Evolutionary conservation across 306 rosid genomes (phyloP).

Genomic region (Castanospermum australe): DNA sequence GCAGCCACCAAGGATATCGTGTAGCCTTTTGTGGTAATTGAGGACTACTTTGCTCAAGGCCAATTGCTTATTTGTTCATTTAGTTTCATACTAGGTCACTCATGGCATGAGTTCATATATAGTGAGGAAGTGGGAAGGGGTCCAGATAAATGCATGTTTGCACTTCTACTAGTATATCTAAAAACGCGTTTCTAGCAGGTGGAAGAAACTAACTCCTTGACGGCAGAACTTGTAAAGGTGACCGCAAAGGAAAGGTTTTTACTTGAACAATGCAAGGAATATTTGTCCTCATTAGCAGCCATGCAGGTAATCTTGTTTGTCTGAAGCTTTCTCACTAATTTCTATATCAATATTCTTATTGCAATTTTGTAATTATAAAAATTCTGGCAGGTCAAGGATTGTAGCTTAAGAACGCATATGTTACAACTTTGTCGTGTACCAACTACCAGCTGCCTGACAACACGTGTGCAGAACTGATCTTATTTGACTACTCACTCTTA

Average conservation of each 20-base stretch:
- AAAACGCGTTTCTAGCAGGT: conserved; percentile 50
- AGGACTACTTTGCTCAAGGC: not conserved
- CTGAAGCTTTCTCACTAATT: conserved; percentile 9
- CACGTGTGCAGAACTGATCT: conserved; percentile 84
- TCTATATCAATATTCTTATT: conserved; percentile 16
- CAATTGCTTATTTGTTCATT: not conserved
- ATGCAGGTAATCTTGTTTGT: conserved; percentile 59
- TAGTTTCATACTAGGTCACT: conserved; percentile 15
- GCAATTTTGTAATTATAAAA: not conserved
- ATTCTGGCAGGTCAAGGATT: conserved; percentile 67
- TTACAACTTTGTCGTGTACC: conserved; percentile 67
- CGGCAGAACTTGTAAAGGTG: conserved; percentile 76
- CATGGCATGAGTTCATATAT: not conserved
- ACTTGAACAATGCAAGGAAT: conserved; percentile 82
- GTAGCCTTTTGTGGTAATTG: conserved; percentile 8
- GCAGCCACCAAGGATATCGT: not conserved
- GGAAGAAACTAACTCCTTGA: conserved; percentile 80
- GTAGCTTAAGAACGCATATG: conserved; percentile 82
- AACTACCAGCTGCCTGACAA: conserved; percentile 62
- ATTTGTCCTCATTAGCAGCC: conserved; percentile 72
- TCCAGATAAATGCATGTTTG: conserved; percentile 14
- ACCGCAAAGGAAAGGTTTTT: conserved; percentile 69
- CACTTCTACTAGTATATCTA: conserved; percentile 15
- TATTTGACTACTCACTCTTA: conserved; percentile 68
- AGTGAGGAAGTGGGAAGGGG: conserved; percentile 3